Evolutionary conservation across 73 alveolate genomes (phyloP), one percentile per base, ranked within the genome.

Genomic region (Paramecium primaurelia): DNA sequence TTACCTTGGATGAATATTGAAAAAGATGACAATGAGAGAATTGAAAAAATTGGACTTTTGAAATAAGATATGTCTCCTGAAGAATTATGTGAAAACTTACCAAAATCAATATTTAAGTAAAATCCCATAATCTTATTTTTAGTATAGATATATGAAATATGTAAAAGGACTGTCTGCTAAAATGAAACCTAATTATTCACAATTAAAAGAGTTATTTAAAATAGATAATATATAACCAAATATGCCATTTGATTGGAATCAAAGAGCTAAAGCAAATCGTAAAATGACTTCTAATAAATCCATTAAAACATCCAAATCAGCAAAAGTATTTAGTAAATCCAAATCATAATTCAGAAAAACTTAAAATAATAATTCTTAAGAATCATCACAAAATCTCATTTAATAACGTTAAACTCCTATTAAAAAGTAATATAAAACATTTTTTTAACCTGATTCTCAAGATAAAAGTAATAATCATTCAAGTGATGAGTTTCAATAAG

Each of bases 1-100:
- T 92, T 95, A 30, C 98, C 98, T 22, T 95, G 98, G 98, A 77
- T 83, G 77, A 60, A 75, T 28, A 58, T 93, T 47, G 73, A 71
- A 75, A 93, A 84, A 9, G 71, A 77, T 8, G 94, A 88, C 6
- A n/a, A 25, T 8, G 36, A 34, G 7, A 88, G 94, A 88, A 26
- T 69, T 7, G 90, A 88, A 42, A 88, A 64, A 71, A 86, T 88
- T 2, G 94, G 92, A 38, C 32, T 28, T 22, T 25, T 88, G 18
- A 88, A 88, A 88, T 6, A 71, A 22, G 38, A 30, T 4, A 64
- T 77, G 42, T 26, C 93, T 11, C 90, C 69, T 51, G 93, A 86
- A 28, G 93, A 86, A 69, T 80, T 94, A 75, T 86, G 93, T 30
- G 22, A 86, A 22, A 34, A 40, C 2, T 25, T 86, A 1, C 93